Percentiles rank a stretch among this genome's conserved stretches.
These are phyloP conservation scores for Penicillium simplicissimum DNA, from an alignment of 495 filamentous ascomycete genomes.

Conservation along the genomic window DNA sequence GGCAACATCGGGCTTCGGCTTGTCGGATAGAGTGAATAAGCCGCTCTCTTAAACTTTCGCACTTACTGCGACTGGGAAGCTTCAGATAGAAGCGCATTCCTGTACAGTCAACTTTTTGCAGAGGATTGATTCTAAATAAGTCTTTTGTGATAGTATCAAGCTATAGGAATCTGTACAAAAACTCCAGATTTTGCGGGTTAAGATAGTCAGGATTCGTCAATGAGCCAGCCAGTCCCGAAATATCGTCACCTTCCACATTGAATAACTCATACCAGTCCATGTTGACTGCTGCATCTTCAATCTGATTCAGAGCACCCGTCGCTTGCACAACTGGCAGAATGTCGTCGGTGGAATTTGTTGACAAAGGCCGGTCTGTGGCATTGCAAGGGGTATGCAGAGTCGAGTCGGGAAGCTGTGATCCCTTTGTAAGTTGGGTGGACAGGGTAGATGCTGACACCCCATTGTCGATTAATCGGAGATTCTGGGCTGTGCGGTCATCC, in stretches of 20 bases:
- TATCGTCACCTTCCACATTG: constrained; percentile 39
- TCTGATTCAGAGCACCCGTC: not conserved
- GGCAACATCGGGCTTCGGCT: too few relatives aligned
- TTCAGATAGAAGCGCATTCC: not conserved
- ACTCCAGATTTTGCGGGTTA: constrained; percentile 43
- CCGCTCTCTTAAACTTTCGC: too few relatives aligned
- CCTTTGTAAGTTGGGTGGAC: constrained; percentile 2
- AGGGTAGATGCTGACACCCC: constrained; percentile 8
- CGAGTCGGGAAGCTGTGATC: not conserved
- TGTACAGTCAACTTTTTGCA: not conserved
- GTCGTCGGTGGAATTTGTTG: not conserved
- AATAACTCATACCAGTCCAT: constrained; percentile 44
- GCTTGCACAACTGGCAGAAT: not conserved
- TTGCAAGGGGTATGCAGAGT: not conserved
- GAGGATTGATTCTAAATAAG: not conserved
- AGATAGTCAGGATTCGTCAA: constrained; percentile 37
- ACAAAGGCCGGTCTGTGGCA: not conserved
- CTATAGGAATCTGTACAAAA: constrained; percentile 43
- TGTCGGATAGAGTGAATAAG: too few relatives aligned
- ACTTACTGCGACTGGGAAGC: too few relatives aligned
- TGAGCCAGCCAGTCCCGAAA: constrained; percentile 32
- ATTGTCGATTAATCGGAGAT: constrained; percentile 32
- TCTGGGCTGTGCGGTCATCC: constrained; percentile 44
- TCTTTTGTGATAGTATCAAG: not conserved
- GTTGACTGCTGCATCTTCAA: constrained; percentile 22